Conservation (phyloP, 1,284 basidiomycete species). For the Nidula niveotomentosa region DNA sequence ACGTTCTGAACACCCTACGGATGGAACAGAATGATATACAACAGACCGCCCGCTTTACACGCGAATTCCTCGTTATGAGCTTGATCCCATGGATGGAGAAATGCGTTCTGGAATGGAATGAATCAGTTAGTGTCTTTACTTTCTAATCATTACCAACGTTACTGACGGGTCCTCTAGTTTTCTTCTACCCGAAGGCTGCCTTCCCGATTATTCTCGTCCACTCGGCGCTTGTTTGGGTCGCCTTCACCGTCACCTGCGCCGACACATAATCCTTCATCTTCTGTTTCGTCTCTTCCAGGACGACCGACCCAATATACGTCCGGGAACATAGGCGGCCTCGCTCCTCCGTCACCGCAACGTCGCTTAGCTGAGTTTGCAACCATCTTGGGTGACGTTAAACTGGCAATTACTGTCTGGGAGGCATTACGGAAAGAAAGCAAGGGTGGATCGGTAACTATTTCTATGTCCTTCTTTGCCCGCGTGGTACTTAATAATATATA, state of each 20-base stretch:
- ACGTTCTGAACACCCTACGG: conserved; percentile 43
- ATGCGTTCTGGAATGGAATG: conserved; percentile 92
- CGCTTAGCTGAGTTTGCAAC: conserved; percentile 97
- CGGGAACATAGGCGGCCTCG: conserved; percentile 18
- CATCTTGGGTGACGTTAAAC: conserved; percentile 86
- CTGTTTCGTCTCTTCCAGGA: conserved; percentile 43
- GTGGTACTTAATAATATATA: conserved; percentile 22
- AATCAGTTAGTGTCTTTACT: conserved; percentile 53
- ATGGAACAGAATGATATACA: conserved; percentile 81
- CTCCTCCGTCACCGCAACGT: conserved; percentile 65
- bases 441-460: conserved; percentile 65
- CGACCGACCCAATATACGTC: conserved; percentile 34
- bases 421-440: conserved; percentile 77
- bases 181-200: conserved; percentile 82
- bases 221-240: conserved; percentile 86
- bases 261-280: conserved; percentile 38
- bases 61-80: conserved; percentile 91
- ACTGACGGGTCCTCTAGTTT: conserved; percentile 46
- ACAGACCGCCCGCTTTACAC: conserved; percentile 77
- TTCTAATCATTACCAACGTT: conserved; percentile 1
- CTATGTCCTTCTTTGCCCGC: conserved; percentile 1
- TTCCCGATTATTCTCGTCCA: conserved; percentile 83
- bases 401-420: conserved; percentile 88
- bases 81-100: conserved; percentile 97
- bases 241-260: conserved; percentile 46